phyloP scores from a whole-genome alignment of 352 stramenopile genomes.

The Globisporangium nunn region DNA sequence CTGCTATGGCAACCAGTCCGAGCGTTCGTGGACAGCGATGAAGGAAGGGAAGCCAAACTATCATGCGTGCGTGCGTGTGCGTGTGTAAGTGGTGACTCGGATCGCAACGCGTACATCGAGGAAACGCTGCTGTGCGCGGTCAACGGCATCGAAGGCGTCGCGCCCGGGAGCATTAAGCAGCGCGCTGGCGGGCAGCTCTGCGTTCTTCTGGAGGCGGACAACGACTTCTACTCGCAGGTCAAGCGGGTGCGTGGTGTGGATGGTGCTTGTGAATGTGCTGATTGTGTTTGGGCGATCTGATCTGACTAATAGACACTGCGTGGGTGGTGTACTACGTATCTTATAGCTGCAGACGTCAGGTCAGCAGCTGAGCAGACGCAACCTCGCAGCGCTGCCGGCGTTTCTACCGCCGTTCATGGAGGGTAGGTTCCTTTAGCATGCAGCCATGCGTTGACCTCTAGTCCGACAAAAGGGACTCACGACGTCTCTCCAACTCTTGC shows the following conservation, averaged over 20 bases:
- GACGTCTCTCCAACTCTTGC: too few species aligned
- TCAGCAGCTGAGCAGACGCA: slow-evolving; percentile 45
- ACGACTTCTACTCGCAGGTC: slow-evolving; percentile 97
- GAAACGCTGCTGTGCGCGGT: slow-evolving; percentile 77
- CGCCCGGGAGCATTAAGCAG: slow-evolving; percentile 11
- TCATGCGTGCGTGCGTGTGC: neutral
- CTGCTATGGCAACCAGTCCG: too few species aligned
- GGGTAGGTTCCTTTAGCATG: neutral
- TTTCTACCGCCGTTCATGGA: slow-evolving; percentile 79
- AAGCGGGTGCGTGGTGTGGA: slow-evolving; percentile 24
- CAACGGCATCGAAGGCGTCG: slow-evolving; percentile 50
- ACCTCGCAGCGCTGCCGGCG: slow-evolving; percentile 62
- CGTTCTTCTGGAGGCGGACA: slow-evolving; percentile 90
- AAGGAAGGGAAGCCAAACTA: neutral
- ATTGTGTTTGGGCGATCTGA: neutral
- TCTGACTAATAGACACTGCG: too few species aligned
- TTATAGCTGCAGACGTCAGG: slow-evolving; percentile 59
- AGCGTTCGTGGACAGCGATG: too few species aligned
- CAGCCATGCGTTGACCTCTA: too few species aligned
- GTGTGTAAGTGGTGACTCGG: slow-evolving; percentile 21
- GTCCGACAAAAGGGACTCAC: too few species aligned
- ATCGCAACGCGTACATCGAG: slow-evolving; percentile 89
- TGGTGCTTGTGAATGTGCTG: neutral
- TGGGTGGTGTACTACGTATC: neutral
- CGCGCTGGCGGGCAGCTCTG: slow-evolving; percentile 24